Evolutionary conservation across 192 early-diverging fungal species (phyloP), one percentile per base, ranked within the genome.

Genomic region (Coemansia sp.): DNA sequence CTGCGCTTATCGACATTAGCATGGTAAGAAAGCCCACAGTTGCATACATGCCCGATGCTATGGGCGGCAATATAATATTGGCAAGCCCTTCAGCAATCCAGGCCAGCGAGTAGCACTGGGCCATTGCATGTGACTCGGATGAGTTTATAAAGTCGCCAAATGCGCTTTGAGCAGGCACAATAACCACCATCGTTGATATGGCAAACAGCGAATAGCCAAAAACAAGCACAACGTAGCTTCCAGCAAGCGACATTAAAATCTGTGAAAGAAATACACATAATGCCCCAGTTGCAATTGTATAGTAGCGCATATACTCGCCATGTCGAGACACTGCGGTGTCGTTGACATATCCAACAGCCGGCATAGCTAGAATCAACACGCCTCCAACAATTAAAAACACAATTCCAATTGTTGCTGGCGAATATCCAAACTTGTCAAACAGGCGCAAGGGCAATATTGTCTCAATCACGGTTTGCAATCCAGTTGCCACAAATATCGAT

Each of bases 71-170:
- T 2, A 62, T 58, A 5, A 79, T 71, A 56, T 74, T 79, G 9
- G 76, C 76, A 47, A 79, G 55, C 5, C 76, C 76, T 52, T 79
- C 76, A 3, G 76, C 76, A 37, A 79, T 58, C 71, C 70, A 73
- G 15, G 71, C 71, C 31, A 79, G 38, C 14, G 76, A 79, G 49
- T 73, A 79, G 67, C 71, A 70, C 65, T 79, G 76, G 0, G 76
- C 76, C 76, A 79, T 79, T 28, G 71, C 76, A 2, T 61, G 55
- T 21, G 71, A 64, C 10, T 66, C 64, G 3, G 76, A 59, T 0
- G 71, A 28, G 55, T 79, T 79, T 34, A 79, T 74, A 52, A 70
- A 79, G 23, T 79, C 76, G 9, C 76, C 76, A 67, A 79, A 79
- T 4, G 76, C 71, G 47, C 76, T 79, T 50, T 79, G 76, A n/a